A percentile compares a stretch with the other conserved stretches of the same genome.
Conservation (phyloP, 805 yeast species). For the Wickerhamiella shivajii region DNA sequence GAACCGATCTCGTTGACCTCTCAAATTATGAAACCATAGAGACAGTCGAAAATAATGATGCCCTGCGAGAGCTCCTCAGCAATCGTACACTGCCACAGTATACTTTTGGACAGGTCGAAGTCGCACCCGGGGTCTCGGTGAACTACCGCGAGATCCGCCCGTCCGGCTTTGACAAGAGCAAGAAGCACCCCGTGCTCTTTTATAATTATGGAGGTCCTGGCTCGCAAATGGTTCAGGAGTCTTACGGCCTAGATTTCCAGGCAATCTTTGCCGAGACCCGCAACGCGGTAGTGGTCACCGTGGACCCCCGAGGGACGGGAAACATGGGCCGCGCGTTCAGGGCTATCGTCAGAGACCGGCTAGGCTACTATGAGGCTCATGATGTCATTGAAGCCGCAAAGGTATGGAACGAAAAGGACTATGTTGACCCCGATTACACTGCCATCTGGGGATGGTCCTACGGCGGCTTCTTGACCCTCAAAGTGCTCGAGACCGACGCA, state of each 20-base stretch:
- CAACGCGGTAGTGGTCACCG: conserved; percentile 78
- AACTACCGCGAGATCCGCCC: conserved; percentile 72
- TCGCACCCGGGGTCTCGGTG: conserved; percentile 26
- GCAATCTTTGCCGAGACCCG: conserved; percentile 63
- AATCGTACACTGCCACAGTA: conserved; percentile 32
- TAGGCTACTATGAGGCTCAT: conserved; percentile 68
- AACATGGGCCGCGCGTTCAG: conserved; percentile 69
- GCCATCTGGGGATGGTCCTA: conserved; percentile 99
- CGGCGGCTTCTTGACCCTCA: conserved; percentile 88
- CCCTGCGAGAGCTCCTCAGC: conserved; percentile 16
- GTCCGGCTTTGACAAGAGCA: conserved; percentile 41
- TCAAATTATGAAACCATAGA: conserved; percentile 23
- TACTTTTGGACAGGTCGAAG: conserved; percentile 31
- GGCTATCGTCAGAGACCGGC: conserved; percentile 60
- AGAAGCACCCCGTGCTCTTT: conserved; percentile 73
- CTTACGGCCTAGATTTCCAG: conserved; percentile 51
- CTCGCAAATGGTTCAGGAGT: conserved; percentile 62
- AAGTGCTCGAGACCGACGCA: conserved; percentile 69
- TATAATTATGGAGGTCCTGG: conserved; percentile 95
- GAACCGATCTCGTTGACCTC: conserved; percentile 39
- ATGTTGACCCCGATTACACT: conserved; percentile 51
- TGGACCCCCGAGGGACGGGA: conserved; percentile 96
- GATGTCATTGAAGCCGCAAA: conserved; percentile 85
- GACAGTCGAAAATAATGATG: conserved; percentile 20
- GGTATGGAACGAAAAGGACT: conserved; percentile 44